Evolutionary conservation across 2,329 filamentous ascomycete genomes (phyloP), one percentile per base, ranked within the genome.

Genomic region (Hortaea sp.): DNA sequence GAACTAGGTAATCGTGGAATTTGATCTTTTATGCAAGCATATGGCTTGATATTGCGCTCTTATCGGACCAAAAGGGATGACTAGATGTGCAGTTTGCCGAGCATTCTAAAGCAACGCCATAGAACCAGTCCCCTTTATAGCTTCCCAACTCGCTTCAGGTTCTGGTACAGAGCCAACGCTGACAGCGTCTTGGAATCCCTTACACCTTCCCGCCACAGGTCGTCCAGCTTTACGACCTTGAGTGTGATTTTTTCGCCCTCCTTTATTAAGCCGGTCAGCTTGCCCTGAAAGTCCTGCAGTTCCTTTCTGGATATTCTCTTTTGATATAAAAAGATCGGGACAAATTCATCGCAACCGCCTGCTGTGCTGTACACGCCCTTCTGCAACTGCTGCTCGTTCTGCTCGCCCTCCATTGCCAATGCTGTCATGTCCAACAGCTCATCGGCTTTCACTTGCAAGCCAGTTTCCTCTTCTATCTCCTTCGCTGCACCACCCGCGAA

Each of bases 231-330:
- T 10, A 78, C 72, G 12, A 81, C 57, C 57, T 76, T 78, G 48
- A 80, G 55, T 5, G 72, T 78, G 46, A 80, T 80, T 53, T 75
- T 78, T 60, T 80, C 77, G 2, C 75, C 74, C 43, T 78, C 66
- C 3, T 75, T 66, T 32, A 73, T 64, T 49, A 78, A 47, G 0
- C 77, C 77, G 0, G 76, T 79, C 52, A 77, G 58, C 45, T 71
- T 74, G 5, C 74, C 75, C 51, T 72, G 67, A 51, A 77, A 63
- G 34, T 66, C 66, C 32, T 74, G 64, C 52, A 81, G 69, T 30
- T 76, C 65, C 4, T 60, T 55, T 31, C 69, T 60, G 1, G 69
- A 61, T 48, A 80, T 65, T 3, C 70, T 60, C 55, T 78, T 78
- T 56, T 77, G 70, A 50, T 71, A 75, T 30, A 79, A 54, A 49